A percentile compares a stretch with the other conserved stretches of the same genome.
Evolutionary conservation across 805 yeast genomes (phyloP).

Genomic region (Debaryomyces maramus): DNA sequence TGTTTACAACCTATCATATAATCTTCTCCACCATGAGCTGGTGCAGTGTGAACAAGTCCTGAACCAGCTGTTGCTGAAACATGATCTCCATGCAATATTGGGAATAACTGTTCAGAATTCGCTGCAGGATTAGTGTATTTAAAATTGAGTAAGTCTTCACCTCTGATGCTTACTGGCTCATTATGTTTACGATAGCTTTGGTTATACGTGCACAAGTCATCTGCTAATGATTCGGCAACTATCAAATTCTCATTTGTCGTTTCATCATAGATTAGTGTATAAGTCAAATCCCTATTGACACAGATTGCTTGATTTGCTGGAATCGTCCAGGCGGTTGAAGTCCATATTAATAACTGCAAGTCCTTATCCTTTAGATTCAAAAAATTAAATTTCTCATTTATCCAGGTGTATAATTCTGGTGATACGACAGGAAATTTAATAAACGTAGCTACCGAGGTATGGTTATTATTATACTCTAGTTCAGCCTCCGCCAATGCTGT

Average conservation of each 20-base stretch:
- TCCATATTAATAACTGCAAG: conserved; percentile 70
- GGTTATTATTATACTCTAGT: conserved; percentile 76
- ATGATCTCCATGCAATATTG: conserved; percentile 76
- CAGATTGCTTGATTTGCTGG: conserved; percentile 86
- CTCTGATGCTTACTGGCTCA: conserved; percentile 11
- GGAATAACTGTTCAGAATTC: conserved; percentile 38
- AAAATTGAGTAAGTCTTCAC: conserved; percentile 26
- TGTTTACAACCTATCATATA: conserved; percentile 65
- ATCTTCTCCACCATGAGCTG: conserved; percentile 97
- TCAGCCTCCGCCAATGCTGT: conserved; percentile 98
- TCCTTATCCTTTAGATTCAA: conserved; percentile 3
- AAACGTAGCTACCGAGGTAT: conserved; percentile 65
- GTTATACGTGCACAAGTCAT: conserved; percentile 34
- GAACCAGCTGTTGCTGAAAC: conserved; percentile 85
- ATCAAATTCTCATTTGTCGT: conserved; percentile 46
- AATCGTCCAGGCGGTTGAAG: conserved; percentile 98
- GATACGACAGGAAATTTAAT: conserved; percentile 57
- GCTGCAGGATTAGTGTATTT: conserved; percentile 60
- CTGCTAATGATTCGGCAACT: conserved; percentile 55
- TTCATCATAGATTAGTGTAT: conserved; percentile 45
- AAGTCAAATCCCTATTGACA: conserved; percentile 56
- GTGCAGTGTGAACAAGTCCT: conserved; percentile 95
- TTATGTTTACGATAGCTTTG: conserved; percentile 9
- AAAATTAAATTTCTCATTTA: conserved; percentile 6
- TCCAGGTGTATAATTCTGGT: conserved; percentile 9